Percentiles rank a stretch among this genome's conserved stretches.
Conservation (phyloP, 2,329 filamentous ascomycete species). For the Aspergillus aculeatus region DNA sequence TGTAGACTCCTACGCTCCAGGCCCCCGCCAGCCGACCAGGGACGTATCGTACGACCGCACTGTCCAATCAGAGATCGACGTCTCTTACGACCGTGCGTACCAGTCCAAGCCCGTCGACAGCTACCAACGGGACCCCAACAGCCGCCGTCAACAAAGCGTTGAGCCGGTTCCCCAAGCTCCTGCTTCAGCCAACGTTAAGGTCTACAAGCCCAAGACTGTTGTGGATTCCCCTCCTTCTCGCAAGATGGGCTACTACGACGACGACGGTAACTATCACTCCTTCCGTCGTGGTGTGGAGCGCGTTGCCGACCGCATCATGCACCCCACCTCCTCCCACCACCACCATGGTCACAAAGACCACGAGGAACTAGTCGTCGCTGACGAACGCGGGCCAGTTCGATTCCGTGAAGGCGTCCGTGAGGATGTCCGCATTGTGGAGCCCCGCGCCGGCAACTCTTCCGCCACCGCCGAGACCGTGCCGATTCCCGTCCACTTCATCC, state of each 20-base stretch:
- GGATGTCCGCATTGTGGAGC: slow-evolving; percentile 51
- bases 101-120: slow-evolving; percentile 41
- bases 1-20: slow-evolving; percentile 18
- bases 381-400: slow-evolving; percentile 48
- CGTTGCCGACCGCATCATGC: slow-evolving; percentile 64
- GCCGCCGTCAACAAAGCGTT: slow-evolving; percentile 29
- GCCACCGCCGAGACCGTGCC: slow-evolving; percentile 78
- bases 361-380: slow-evolving; percentile 42
- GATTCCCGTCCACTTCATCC: slow-evolving; percentile 99
- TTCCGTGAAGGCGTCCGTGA: slow-evolving; percentile 46
- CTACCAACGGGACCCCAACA: slow-evolving; percentile 40
- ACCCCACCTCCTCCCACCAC: slow-evolving; percentile 60
- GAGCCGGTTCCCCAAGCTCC: slow-evolving; percentile 36
- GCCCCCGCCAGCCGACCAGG: slow-evolving; percentile 21
- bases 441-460: slow-evolving; percentile 45
- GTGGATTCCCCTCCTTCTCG: slow-evolving; percentile 53
- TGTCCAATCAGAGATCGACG: slow-evolving; percentile 19
- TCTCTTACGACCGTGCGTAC: slow-evolving; percentile 33
- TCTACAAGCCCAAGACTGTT: slow-evolving; percentile 49
- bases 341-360: slow-evolving; percentile 36
- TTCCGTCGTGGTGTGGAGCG: slow-evolving; percentile 69
- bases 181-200: slow-evolving; percentile 47
- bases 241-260: slow-evolving; percentile 80
- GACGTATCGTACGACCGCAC: slow-evolving; percentile 25
- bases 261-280: slow-evolving; percentile 72